phyloP scores from a whole-genome alignment of 768 basidiomycete species.

The Candolleomyces aberdarensis region DNA sequence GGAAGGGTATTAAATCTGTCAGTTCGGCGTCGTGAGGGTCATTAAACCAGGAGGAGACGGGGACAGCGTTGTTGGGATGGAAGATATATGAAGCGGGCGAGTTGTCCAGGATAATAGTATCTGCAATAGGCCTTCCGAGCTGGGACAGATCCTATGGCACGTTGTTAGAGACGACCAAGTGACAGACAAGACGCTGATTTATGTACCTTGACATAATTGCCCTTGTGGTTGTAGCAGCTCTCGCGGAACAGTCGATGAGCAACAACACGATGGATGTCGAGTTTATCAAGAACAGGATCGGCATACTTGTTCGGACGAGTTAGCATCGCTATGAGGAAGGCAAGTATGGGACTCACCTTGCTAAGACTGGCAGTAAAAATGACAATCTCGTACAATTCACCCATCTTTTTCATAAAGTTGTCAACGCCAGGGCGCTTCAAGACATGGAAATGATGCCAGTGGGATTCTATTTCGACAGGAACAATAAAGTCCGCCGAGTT shows the following conservation, averaged over 20 bases:
- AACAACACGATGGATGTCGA: constrained; percentile 90
- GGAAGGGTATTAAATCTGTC: constrained; percentile 92
- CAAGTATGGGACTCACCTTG: constrained; percentile 61
- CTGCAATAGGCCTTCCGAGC: constrained; percentile 88
- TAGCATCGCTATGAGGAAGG: constrained; percentile 3
- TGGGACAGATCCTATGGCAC: constrained; percentile 85
- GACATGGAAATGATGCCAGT: constrained; percentile 98
- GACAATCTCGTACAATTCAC: constrained; percentile 95
- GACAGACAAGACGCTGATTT: not conserved
- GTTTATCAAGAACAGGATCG: constrained; percentile 96
- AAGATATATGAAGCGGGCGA: constrained; percentile 99
- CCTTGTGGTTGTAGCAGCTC: constrained; percentile 98
- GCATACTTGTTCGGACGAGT: constrained; percentile 66
- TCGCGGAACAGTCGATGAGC: constrained; percentile 94
- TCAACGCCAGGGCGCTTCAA: constrained; percentile 98
- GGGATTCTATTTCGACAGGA: constrained; percentile 97
- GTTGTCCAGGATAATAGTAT: constrained; percentile 98
- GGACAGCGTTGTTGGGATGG: constrained; percentile 98
- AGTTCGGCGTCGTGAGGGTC: constrained; percentile 98
- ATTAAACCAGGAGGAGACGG: constrained; percentile 99
- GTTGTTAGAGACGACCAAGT: not conserved
- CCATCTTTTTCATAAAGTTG: constrained; percentile 94
- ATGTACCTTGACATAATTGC: constrained; percentile 95
- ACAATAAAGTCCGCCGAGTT: constrained; percentile 95
- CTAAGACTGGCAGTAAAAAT: constrained; percentile 98